Evolutionary conservation across 108 stramenopile genomes (phyloP), one percentile per base, ranked within the genome.

Genomic region (Craspedostauros australis): DNA sequence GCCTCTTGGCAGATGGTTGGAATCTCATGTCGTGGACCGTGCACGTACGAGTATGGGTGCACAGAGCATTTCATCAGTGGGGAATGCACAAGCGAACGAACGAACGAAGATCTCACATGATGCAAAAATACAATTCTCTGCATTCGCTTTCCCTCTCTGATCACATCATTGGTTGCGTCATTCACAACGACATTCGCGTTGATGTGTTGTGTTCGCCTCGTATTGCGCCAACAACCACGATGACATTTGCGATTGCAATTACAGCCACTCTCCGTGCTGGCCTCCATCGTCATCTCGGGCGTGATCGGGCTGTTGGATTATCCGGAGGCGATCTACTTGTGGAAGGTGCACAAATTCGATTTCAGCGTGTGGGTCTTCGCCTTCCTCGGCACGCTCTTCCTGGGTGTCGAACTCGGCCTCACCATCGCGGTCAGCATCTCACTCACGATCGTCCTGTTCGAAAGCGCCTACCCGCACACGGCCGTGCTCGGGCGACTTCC

Each of bases 371-470:
- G 77, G 75, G 29, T 70, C n/a, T 15, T 75, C 32, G 75, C 82
- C 2, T 79, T 68, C 50, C 14, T 81, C 9, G 68, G 72, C 0
- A 77, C 77, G 9, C 32, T 84, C 18, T 75, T 80, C 46, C 54
- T 84, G 19, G 86, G 86, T 28, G 80, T 81, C 6, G 80, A 81
- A 66, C 39, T 59, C n/a, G 86, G 86, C 4, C 41, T 88, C 22
- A 70, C 66, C 11, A 65, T 88, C 39, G 66, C 81, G 14, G 74
- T 83, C 4, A 76, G 49, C 3, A 26, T 77, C 1, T 81, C 80
- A 2, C 63, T 88, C 14, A 28, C 79, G 3, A 53, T 79, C 8
- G 72, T 88, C n/a, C 47, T 82, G 28, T 72, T 58, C 53, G 72
- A 84, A 46, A 53, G 62, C 32, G 73, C 82, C 12, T 66, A 59